Evolutionary conservation across 768 basidiomycete genomes (phyloP), one percentile per base, ranked within the genome.

Genomic region (Xerocomus brunneocitrinus): DNA sequence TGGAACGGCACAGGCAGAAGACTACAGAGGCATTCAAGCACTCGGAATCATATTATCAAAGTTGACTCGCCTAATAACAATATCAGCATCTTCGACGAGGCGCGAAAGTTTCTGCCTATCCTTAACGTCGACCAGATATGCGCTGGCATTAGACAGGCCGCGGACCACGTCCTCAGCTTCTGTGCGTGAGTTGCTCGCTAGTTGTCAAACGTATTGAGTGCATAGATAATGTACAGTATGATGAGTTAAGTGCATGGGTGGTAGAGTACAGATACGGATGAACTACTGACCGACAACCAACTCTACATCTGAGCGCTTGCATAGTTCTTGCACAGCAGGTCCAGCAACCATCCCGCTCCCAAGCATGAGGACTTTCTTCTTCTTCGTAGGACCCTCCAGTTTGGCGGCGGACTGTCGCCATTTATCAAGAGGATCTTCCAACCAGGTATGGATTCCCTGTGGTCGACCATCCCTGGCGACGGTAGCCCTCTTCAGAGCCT

Each of bases 271-370:
- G 2, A 54, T 55, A 48, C 54, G 50, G 47, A 47, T 40, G 19
- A 27, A 32, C 24, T 40, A 78, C 85, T 64, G 56, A 93, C 93
- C 93, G 55, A 97, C 82, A 5, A 89, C 68, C 28, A 97, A 69
- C 50, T 85, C 76, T 0, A 94, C 71, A 58, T 91, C 87, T 0
- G 64, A 59, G 51, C 83, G 73, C 57, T 75, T 75, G 40, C 81
- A 79, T 46, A 97, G 77, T 62, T 87, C 80, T 48, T 88, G 81
- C 3, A 92, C 84, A 0, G 90, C 89, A 14, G 95, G 95, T 3
- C 86, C 87, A 5, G 93, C 91, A 19, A 98, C 95, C 84, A 97
- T 92, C n/a, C 95, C 95, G 50, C 89, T 92, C 8, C 95, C 95
- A 2, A 98, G 77, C 62, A 97, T 74, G 32, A 98, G 68, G 0